Evolutionary conservation across 2,329 filamentous ascomycete genomes (phyloP).

Genomic region (Tolypocladium nubicola): DNA sequence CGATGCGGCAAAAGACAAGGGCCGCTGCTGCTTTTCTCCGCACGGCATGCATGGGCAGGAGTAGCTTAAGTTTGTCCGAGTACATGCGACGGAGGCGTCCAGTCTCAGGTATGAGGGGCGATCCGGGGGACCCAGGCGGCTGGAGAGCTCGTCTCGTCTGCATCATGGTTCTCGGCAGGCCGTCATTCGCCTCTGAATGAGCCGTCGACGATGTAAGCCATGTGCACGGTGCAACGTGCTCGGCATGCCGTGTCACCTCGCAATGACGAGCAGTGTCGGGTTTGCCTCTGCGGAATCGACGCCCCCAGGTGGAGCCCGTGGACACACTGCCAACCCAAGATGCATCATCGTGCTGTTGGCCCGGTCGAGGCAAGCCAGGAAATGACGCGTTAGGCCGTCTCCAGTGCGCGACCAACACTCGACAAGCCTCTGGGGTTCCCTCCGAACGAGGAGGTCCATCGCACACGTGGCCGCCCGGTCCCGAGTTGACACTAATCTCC

Average conservation of each 20-base stretch:
- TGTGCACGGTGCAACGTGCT: neutral
- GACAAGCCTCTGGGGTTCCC: neutral
- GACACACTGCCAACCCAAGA: neutral
- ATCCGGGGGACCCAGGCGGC: neutral
- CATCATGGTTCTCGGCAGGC: neutral
- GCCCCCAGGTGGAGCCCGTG: neutral
- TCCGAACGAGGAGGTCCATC: neutral
- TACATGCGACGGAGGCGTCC: neutral
- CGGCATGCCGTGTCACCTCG: neutral
- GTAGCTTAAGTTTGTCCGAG: neutral
- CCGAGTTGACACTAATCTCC: constrained; percentile 7
- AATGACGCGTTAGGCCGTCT: no score
- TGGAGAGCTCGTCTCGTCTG: neutral
- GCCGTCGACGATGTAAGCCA: neutral
- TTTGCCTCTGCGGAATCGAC: neutral
- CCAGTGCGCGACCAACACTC: neutral
- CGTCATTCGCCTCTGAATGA: neutral
- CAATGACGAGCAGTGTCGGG: neutral
- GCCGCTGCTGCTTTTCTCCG: neutral
- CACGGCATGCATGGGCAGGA: neutral
- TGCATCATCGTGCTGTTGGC: neutral
- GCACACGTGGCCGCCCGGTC: constrained; percentile 11
- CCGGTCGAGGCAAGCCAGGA: neutral
- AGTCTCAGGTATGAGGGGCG: neutral
- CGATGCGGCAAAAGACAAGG: neutral